A percentile compares a stretch with the other conserved stretches of the same genome.
phyloP scores from a whole-genome alignment of 352 stramenopile genomes.

The Albugo laibachii region DNA sequence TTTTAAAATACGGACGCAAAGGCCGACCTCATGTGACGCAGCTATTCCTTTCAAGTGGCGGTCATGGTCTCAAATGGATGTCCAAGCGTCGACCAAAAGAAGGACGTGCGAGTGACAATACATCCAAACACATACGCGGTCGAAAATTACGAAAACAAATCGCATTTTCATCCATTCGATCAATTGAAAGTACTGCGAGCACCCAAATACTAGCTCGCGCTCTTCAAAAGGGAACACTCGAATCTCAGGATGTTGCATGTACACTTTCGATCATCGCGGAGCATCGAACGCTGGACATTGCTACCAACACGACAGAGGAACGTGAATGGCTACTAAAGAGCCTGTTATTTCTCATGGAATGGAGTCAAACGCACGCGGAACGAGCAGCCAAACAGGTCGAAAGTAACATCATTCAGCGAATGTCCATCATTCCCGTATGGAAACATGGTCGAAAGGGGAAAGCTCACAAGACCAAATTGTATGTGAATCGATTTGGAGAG shows the following conservation, averaged over 20 bases:
- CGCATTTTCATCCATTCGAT: not conserved
- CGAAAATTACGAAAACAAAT: no score
- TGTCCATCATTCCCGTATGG: slow-evolving; percentile 44
- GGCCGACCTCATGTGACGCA: slow-evolving; percentile 52
- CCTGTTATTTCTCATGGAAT: slow-evolving; percentile 43
- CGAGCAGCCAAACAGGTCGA: slow-evolving; percentile 61
- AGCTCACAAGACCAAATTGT: slow-evolving; percentile 67
- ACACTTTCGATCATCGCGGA: slow-evolving; percentile 55
- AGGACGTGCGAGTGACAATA: slow-evolving; percentile 6
- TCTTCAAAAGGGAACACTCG: slow-evolving; percentile 43
- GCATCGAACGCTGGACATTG: slow-evolving; percentile 57
- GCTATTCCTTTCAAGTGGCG: slow-evolving; percentile 46
- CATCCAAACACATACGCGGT: slow-evolving; percentile 29
- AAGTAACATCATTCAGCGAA: slow-evolving; percentile 68
- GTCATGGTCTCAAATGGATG: slow-evolving; percentile 59
- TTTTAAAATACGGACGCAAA: slow-evolving; percentile 69
- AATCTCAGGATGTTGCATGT: slow-evolving; percentile 33
- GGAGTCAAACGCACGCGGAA: slow-evolving; percentile 51
- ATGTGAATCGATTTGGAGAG: slow-evolving; percentile 66
- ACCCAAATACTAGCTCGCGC: slow-evolving; percentile 46
- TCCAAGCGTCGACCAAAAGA: slow-evolving; percentile 32
- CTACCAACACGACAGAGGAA: slow-evolving; percentile 38
- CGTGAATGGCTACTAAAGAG: slow-evolving; percentile 61
- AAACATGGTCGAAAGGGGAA: slow-evolving; percentile 59
- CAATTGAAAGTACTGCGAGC: not conserved